Conservation (phyloP, 495 filamentous ascomycete species). For the Immersiella caudata region DNA sequence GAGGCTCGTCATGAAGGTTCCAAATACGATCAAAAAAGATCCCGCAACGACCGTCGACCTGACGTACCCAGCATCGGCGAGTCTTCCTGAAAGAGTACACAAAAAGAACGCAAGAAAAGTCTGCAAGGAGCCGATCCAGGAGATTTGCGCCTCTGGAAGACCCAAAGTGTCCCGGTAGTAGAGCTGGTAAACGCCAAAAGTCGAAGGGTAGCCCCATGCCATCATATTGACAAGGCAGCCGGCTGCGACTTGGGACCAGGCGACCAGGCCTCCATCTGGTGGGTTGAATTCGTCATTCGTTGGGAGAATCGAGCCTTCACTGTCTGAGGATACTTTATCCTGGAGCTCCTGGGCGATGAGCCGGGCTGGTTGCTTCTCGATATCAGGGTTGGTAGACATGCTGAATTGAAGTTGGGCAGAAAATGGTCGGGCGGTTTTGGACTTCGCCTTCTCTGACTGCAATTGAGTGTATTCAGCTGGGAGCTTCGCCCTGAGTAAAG, state of each 20-base stretch:
- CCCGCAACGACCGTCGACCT: slow-evolving; percentile 41
- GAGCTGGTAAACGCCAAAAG: slow-evolving; percentile 52
- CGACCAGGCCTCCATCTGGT: slow-evolving; percentile 45
- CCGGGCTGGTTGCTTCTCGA: slow-evolving; percentile 12
- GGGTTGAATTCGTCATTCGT: slow-evolving; percentile 28
- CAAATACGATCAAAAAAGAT: slow-evolving; percentile 41
- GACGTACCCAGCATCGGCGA: slow-evolving; percentile 48
- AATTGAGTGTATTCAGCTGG: background rate
- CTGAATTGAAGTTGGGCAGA: background rate
- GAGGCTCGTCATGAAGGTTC: slow-evolving; percentile 49
- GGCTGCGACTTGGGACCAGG: slow-evolving; percentile 50
- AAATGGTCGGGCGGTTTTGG: background rate
- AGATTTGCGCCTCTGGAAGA: slow-evolving; percentile 45
- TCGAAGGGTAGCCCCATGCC: slow-evolving; percentile 46
- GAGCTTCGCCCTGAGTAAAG: background rate
- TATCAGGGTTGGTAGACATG: slow-evolving; percentile 15
- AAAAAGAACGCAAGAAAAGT: slow-evolving; percentile 45
- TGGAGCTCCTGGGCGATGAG: background rate
- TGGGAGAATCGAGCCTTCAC: slow-evolving; percentile 3
- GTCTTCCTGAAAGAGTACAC: slow-evolving; percentile 45
- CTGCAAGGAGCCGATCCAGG: slow-evolving; percentile 53
- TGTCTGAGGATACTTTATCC: background rate
- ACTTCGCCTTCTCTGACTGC: background rate
- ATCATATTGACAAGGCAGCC: slow-evolving; percentile 45
- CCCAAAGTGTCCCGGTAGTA: slow-evolving; percentile 49